These are phyloP conservation scores for Malus sieversii DNA, from an alignment of 306 rosid species.

Conservation along the genomic window DNA sequence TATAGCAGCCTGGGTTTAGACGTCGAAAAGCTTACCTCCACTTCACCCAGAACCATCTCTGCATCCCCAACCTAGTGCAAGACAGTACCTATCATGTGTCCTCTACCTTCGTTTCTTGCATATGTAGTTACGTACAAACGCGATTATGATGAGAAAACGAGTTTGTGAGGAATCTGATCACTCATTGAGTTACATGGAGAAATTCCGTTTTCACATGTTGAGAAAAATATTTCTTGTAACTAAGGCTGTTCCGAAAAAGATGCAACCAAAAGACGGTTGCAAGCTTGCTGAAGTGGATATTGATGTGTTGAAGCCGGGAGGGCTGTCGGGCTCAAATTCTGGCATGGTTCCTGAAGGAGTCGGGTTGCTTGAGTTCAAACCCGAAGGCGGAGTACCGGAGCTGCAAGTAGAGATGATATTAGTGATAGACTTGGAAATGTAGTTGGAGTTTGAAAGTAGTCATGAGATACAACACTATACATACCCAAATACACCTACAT, in stretches of 20 bases:
- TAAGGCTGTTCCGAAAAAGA: slow-evolving; percentile 33
- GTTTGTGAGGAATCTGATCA: slow-evolving; percentile 1
- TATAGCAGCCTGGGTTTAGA: not conserved
- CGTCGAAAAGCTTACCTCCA: not conserved
- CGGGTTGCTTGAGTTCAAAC: slow-evolving; percentile 56
- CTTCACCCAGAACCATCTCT: not conserved
- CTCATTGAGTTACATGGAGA: slow-evolving; percentile 1
- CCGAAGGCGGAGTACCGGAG: slow-evolving; percentile 42
- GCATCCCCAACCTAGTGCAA: slow-evolving; percentile 12
- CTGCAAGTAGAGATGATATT: slow-evolving; percentile 32
- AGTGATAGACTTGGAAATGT: not conserved
- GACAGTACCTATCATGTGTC: slow-evolving; percentile 6
- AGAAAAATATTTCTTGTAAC: slow-evolving; percentile 23
- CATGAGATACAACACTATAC: slow-evolving; percentile 23
- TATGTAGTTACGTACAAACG: slow-evolving; percentile 24
- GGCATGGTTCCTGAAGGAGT: slow-evolving; percentile 47
- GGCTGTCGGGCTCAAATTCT: slow-evolving; percentile 34
- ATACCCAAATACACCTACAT: slow-evolving; percentile 36
- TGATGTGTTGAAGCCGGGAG: slow-evolving; percentile 35
- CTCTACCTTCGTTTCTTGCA: slow-evolving; percentile 18
- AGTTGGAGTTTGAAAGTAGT: not conserved
- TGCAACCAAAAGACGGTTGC: slow-evolving; percentile 40
- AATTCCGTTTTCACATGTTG: slow-evolving; percentile 15
- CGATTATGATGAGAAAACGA: not conserved
- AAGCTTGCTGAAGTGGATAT: slow-evolving; percentile 37